Percentiles rank a stretch among this genome's conserved stretches.
phyloP scores from a whole-genome alignment of 148 eudicot species.

The Simmondsia chinensis region DNA sequence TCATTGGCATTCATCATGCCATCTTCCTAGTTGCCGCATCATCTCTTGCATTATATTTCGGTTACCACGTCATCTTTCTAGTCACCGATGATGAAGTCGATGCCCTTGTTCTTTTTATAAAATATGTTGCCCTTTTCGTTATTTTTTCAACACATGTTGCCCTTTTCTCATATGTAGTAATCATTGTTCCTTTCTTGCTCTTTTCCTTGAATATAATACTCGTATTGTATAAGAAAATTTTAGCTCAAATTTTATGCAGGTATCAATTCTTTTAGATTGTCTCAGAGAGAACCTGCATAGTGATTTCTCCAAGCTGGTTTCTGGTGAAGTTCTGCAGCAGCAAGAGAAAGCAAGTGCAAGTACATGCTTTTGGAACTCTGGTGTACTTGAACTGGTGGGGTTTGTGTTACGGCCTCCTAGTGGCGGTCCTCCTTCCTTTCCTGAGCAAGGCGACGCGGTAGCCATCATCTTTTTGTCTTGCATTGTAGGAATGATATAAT shows the following conservation, averaged over 20 bases:
- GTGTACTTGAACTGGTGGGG: constrained; percentile 64
- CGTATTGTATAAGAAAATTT: no score
- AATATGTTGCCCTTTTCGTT: no score
- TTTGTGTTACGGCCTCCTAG: constrained; percentile 59
- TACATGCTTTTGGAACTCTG: constrained; percentile 44
- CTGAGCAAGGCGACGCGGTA: constrained; percentile 84
- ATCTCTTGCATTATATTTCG: no score
- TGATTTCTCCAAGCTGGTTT: constrained; percentile 27
- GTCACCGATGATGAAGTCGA: no score
- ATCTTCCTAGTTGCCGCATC: no score
- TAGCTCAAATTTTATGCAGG: constrained; percentile 28
- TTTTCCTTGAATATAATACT: no score
- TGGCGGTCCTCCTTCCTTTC: constrained; percentile 90
- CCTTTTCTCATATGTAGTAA: no score
- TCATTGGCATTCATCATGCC: no score
- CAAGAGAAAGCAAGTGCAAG: constrained; percentile 13
- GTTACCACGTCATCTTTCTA: no score
- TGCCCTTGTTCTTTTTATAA: no score
- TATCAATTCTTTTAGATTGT: constrained; percentile 67
- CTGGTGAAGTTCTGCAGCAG: constrained; percentile 16
- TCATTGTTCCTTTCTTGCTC: no score
- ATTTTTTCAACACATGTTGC: no score
- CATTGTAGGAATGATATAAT: background rate
- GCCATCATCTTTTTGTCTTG: background rate
- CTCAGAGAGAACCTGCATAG: constrained; percentile 55